phyloP scores from a whole-genome alignment of 371 early-diverging fungal genomes.

The Mortierella sp. region DNA sequence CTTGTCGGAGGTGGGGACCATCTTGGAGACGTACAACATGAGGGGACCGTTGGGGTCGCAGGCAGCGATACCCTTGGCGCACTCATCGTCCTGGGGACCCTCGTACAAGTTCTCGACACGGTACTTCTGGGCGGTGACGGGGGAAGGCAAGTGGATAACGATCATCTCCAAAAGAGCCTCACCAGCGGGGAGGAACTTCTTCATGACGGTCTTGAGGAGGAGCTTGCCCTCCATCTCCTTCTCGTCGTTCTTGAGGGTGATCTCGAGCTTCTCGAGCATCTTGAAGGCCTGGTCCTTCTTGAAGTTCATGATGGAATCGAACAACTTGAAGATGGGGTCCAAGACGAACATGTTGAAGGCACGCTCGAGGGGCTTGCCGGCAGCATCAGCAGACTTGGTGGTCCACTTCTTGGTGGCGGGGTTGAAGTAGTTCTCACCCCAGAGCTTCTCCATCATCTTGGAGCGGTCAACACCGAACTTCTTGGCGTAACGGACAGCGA shows the following conservation, averaged over 20 bases:
- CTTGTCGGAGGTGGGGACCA: slow-evolving; percentile 99
- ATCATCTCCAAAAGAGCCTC: slow-evolving; percentile 99
- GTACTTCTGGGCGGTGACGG: slow-evolving; percentile 95
- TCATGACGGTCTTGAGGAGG: slow-evolving; percentile 98
- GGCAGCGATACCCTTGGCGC: slow-evolving; percentile 90
- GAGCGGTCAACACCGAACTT: slow-evolving; percentile 96
- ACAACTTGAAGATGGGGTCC: slow-evolving; percentile 99
- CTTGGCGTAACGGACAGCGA: slow-evolving; percentile 97
- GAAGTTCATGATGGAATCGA: slow-evolving; percentile 96
- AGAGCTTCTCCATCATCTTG: slow-evolving; percentile 96
- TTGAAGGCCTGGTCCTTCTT: slow-evolving; percentile 93
- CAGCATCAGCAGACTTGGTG: slow-evolving; percentile 81
- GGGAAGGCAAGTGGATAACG: slow-evolving; percentile 98
- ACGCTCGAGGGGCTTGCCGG: slow-evolving; percentile 91
- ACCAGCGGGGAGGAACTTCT: slow-evolving; percentile 99
- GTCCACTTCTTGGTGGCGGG: slow-evolving; percentile 97
- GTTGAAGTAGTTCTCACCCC: slow-evolving; percentile 99
- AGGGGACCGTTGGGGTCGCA: slow-evolving; percentile 98
- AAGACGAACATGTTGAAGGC: slow-evolving; percentile 99
- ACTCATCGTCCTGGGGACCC: slow-evolving; percentile 98
- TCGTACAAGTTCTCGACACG: slow-evolving; percentile 97
- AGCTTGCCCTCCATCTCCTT: slow-evolving; percentile 95
- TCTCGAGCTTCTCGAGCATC: slow-evolving; percentile 94
- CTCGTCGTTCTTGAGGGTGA: slow-evolving; percentile 88
- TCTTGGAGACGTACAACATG: slow-evolving; percentile 99